Percentiles rank a stretch among this genome's conserved stretches.
Conservation (phyloP, 768 basidiomycete species). For the Naganishia vaughanmartiniae region DNA sequence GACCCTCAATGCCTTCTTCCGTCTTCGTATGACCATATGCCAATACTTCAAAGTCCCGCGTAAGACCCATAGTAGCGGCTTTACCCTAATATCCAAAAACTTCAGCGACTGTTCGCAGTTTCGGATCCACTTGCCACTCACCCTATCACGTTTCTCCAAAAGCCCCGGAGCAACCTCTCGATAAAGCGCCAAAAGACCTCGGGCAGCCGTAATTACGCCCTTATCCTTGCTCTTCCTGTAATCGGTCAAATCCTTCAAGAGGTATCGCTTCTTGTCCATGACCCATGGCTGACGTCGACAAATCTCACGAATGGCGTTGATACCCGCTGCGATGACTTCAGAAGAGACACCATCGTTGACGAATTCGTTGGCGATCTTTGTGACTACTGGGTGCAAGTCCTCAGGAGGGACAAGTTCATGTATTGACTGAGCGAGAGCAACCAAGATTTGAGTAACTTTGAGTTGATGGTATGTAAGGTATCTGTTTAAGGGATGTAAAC, state of each 20-base stretch:
- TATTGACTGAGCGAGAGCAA: constrained; percentile 86
- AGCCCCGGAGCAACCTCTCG: constrained; percentile 93
- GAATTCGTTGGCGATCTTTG: constrained; percentile 91
- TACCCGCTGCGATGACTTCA: constrained; percentile 92
- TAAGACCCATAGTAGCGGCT: constrained; percentile 74
- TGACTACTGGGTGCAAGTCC: constrained; percentile 78
- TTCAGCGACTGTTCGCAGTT: neutral
- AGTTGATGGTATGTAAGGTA: constrained; percentile 91
- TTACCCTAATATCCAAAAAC: constrained; percentile 57
- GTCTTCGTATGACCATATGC: constrained; percentile 78
- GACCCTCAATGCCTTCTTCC: constrained; percentile 82
- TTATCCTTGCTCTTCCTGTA: constrained; percentile 95
- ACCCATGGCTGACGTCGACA: constrained; percentile 91
- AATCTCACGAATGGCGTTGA: constrained; percentile 93
- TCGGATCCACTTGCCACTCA: constrained; percentile 51
- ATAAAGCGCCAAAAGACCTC: constrained; percentile 83
- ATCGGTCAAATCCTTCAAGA: constrained; percentile 86
- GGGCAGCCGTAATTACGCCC: constrained; percentile 79
- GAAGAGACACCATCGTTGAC: constrained; percentile 94
- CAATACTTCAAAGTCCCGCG: constrained; percentile 60
- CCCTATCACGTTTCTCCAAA: constrained; percentile 82
- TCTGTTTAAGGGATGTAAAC: constrained; percentile 54
- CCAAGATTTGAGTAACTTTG: constrained; percentile 86
- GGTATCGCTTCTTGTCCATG: constrained; percentile 77
- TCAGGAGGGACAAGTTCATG: constrained; percentile 95